phyloP scores from a whole-genome alignment of 192 early-diverging fungal species.

The Chytriomyces hyalinus region DNA sequence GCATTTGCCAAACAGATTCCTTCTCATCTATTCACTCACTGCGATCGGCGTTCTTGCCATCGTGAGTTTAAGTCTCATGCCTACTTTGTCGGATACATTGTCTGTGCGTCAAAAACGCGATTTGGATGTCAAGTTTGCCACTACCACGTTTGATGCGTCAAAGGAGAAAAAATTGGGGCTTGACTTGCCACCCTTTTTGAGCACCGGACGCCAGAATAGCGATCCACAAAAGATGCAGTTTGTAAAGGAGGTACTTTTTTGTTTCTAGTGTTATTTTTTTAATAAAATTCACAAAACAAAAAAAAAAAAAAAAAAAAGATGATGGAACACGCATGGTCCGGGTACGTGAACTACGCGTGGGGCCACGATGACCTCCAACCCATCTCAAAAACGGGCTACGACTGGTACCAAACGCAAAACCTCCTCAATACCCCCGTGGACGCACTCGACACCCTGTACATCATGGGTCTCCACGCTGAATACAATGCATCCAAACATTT shows the following conservation, averaged over 20 bases:
- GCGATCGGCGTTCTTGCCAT: too few species aligned
- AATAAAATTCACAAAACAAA: background rate
- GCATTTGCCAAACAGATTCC: too few species aligned
- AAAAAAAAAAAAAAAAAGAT: slow-evolving; percentile 2
- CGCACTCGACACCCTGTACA: slow-evolving; percentile 83
- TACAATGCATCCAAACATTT: slow-evolving; percentile 74
- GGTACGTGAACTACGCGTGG: slow-evolving; percentile 81
- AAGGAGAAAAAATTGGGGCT: slow-evolving; percentile 1
- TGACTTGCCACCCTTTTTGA: slow-evolving; percentile 18
- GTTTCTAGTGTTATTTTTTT: background rate
- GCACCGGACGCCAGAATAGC: background rate
- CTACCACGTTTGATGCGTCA: too few species aligned
- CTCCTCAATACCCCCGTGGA: slow-evolving; percentile 76
- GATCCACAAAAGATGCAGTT: slow-evolving; percentile 18
- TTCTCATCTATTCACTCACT: too few species aligned
- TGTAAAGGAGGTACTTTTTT: slow-evolving; percentile 14
- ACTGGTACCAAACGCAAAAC: slow-evolving; percentile 52
- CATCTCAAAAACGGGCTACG: slow-evolving; percentile 17
- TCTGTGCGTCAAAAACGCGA: too few species aligned
- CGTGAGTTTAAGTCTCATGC: too few species aligned
- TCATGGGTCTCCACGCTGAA: slow-evolving; percentile 84
- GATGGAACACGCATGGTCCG: slow-evolving; percentile 60
- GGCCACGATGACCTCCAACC: slow-evolving; percentile 71
- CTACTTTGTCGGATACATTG: too few species aligned
- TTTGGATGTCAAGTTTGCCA: too few species aligned